Base-by-base conservation (phyloP, 78 protist species). In the Diacronema lutheri region DNA sequence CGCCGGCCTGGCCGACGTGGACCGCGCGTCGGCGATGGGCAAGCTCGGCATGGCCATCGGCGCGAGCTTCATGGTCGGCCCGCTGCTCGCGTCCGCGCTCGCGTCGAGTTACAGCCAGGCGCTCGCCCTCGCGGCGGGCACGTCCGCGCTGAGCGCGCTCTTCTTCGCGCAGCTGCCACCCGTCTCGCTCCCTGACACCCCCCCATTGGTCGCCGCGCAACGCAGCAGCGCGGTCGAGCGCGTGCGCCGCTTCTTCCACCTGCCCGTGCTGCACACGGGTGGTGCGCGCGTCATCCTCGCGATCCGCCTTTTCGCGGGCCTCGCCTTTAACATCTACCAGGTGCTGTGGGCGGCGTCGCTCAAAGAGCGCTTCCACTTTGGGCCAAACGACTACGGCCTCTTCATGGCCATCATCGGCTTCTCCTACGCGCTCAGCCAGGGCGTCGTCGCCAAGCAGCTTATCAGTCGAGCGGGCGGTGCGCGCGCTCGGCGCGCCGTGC, bases 321-420 rank as follows among this genome's bases (percentile, higher is more conserved):
- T 44, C 16, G 50, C 50, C 50, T 44, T 44, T 44, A 3, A 44
- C 50, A 7, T 44, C 50, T 44, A 9, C 50, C 50, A 44, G 50
- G 50, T 44, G 16, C 16, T 44, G 50, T 44, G 50, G 50, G 16
- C 50, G 16, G 50, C 50, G 50, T 44, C 50, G 50, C 50, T 44
- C 50, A 44, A 61, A 35, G 31, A 6, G n/a, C 76, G 76, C 21
- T 68, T 68, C 76, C n/a, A 33, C 46, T 68, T 68, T 29, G 31
- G 31, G 33, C 76, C 76, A 0, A 5, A 13, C 20, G 76, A 68
- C 46, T 55, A 68, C 31, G 76, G 40, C 6, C 33, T 11, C 16
- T 68, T 68, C 76, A 68, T 68, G 76, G 76, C 40, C 19, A 29
- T 68, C 21, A 16, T 68, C 46, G 76, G 76, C 35, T 44, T 68